Percentiles rank a stretch among this genome's conserved stretches.
These are phyloP conservation scores for Saccharum spontaneum DNA, from an alignment of 176 grass and related monocot species.

Conservation along the genomic window DNA sequence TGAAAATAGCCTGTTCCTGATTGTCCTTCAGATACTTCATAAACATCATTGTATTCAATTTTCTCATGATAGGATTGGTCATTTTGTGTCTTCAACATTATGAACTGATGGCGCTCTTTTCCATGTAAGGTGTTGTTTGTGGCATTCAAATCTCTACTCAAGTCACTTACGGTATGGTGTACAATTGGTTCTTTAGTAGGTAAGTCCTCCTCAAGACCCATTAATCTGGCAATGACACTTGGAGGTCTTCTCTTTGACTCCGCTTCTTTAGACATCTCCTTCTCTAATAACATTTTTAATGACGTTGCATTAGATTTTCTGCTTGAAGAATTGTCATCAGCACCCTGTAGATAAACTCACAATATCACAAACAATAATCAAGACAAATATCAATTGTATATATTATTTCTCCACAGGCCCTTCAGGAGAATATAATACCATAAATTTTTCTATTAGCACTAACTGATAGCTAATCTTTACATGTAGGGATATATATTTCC, in stretches of 20 bases:
- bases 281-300: constrained; percentile 83
- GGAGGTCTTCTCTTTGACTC: constrained; percentile 55
- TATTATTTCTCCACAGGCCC: background rate
- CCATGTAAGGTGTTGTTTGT: constrained; percentile 6
- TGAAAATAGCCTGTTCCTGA: constrained; percentile 27
- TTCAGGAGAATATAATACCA: constrained; percentile 20
- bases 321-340: constrained; percentile 24
- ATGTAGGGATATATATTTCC: background rate
- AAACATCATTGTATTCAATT: constrained; percentile 54
- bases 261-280: constrained; percentile 67
- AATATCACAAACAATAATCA: constrained; percentile 11
- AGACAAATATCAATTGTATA: constrained; percentile 2
- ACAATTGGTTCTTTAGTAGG: constrained; percentile 45
- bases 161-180: constrained; percentile 7
- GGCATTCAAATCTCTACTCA: constrained; percentile 2
- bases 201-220: constrained; percentile 88
- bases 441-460: constrained; percentile 18
- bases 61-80: constrained; percentile 32
- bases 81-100: constrained; percentile 34
- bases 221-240: constrained; percentile 78
- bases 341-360: constrained; percentile 30
- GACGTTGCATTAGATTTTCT: constrained; percentile 61
- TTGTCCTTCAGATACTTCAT: constrained; percentile 55
- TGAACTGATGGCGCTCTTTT: constrained; percentile 22
- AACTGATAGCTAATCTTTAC: constrained; percentile 1